Percentiles rank a stretch among this genome's conserved stretches.
phyloP scores from a whole-genome alignment of 805 yeast species.

The Yarrowia sp. region DNA sequence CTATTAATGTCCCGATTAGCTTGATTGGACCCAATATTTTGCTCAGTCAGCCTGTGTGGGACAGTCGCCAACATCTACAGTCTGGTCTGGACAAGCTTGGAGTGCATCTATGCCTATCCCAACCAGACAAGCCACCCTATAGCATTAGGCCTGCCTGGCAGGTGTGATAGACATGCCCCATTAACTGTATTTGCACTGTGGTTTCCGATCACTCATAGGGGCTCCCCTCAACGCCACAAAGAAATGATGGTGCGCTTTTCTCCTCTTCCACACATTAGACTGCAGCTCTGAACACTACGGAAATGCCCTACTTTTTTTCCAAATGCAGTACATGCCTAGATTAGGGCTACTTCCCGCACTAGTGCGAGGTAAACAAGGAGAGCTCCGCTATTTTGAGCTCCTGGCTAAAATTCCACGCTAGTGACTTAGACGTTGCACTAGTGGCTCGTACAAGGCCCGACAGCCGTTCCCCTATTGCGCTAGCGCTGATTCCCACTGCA shows the following conservation, averaged over 20 bases:
- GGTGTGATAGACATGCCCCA: neutral
- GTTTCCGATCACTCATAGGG: neutral
- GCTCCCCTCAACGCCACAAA: neutral
- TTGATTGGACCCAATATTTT: too few relatives aligned
- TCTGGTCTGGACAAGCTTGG: neutral
- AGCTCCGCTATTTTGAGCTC: neutral
- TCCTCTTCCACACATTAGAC: neutral
- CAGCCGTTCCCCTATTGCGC: too few relatives aligned
- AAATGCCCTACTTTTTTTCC: neutral
- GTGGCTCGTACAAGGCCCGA: neutral
- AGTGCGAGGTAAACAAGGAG: conserved; percentile 1
- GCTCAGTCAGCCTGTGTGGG: too few relatives aligned
- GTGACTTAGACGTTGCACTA: neutral
- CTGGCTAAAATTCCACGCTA: too few relatives aligned
- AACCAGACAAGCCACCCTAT: neutral
- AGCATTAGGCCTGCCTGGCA: neutral
- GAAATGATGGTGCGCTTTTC: neutral
- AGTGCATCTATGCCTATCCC: neutral
- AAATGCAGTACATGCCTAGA: neutral
- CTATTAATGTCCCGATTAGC: too few relatives aligned
- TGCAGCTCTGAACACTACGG: neutral
- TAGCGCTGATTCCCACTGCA: neutral
- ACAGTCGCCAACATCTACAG: neutral
- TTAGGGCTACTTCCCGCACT: neutral
- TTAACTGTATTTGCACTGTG: neutral